Conservation (phyloP, 2,329 filamentous ascomycete genomes). For the Rutstroemia sp. region DNA sequence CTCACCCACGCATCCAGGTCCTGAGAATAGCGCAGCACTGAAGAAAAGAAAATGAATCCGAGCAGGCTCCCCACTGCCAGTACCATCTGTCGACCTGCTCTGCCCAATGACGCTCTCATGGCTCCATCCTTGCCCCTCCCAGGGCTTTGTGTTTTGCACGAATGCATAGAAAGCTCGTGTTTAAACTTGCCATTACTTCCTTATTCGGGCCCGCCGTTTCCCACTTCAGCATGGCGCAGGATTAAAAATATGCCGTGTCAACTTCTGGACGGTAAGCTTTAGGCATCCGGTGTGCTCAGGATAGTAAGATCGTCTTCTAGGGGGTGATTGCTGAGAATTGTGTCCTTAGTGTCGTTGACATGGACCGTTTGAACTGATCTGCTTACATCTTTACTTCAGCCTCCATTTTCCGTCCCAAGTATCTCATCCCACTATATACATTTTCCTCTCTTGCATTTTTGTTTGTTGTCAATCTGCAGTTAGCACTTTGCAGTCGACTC, state of each 20-base stretch:
- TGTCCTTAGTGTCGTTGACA: slow-evolving; percentile 2
- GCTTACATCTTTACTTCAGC: slow-evolving; percentile 8
- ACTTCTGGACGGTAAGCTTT: slow-evolving; percentile 6
- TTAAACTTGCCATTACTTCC: slow-evolving; percentile 1
- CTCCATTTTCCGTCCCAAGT: not conserved
- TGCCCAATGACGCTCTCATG: slow-evolving; percentile 2
- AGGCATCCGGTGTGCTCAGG: slow-evolving; percentile 3
- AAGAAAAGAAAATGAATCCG: not conserved
- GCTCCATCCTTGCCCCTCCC: slow-evolving; percentile 8
- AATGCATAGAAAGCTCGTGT: not conserved
- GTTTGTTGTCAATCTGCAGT: slow-evolving; percentile 5
- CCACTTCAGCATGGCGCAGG: not conserved
- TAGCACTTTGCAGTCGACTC: slow-evolving; percentile 2
- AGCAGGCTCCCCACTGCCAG: not conserved
- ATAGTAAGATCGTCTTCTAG: slow-evolving; percentile 10
- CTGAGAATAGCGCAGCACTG: not conserved
- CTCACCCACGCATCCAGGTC: not conserved
- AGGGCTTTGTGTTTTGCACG: not conserved
- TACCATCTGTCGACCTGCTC: not conserved
- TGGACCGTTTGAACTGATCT: not conserved
- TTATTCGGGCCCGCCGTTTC: slow-evolving; percentile 1
- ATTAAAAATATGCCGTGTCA: slow-evolving; percentile 7
- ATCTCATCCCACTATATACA: slow-evolving; percentile 1
- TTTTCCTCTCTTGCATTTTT: not conserved
- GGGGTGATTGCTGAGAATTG: slow-evolving; percentile 1